Conservation (phyloP, 1,139 yeast genomes). For the Debaryomycetaceae sp. region DNA sequence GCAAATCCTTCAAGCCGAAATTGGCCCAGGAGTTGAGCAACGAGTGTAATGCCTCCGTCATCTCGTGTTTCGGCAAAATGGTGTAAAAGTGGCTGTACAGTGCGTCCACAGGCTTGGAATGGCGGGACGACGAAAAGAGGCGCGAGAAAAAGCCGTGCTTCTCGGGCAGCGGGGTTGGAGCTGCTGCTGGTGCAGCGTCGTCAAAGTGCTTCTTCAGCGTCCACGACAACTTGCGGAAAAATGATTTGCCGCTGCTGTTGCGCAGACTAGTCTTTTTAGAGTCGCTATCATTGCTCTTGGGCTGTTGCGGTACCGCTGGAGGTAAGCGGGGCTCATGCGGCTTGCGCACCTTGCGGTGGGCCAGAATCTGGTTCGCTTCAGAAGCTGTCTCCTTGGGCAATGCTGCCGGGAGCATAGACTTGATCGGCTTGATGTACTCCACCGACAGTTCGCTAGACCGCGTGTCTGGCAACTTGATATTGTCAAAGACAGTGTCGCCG, state of each 20-base stretch:
- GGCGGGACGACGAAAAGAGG: conserved; percentile 29
- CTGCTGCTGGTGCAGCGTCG: conserved; percentile 26
- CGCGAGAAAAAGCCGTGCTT: conserved; percentile 26
- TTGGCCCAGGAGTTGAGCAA: conserved; percentile 58
- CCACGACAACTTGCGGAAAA: conserved; percentile 58
- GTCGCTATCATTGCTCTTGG: conserved; percentile 11
- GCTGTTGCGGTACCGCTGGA: conserved; percentile 10
- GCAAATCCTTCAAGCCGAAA: conserved; percentile 54
- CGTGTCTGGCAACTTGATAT: conserved; percentile 33
- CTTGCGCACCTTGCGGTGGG: conserved; percentile 17
- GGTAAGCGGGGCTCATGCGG: conserved; percentile 5
- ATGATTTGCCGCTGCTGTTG: conserved; percentile 21
- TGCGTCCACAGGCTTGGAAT: conserved; percentile 1
- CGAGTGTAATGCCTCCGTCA: conserved; percentile 54
- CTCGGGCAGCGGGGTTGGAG: conserved; percentile 15
- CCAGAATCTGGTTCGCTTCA: conserved; percentile 10
- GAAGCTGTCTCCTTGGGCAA: conserved; percentile 15
- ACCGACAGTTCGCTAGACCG: conserved; percentile 7
- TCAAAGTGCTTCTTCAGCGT: conserved; percentile 31
- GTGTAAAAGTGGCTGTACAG: conserved; percentile 22
- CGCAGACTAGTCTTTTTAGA: conserved; percentile 21
- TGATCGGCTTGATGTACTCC: conserved; percentile 5
- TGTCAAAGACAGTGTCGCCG: conserved; percentile 28
- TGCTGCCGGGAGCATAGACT: conserved; percentile 25
- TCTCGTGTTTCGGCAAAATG: conserved; percentile 41